Evolutionary conservation across 2,329 filamentous ascomycete genomes (phyloP).

Genomic region (Parascedosporium putredinis): DNA sequence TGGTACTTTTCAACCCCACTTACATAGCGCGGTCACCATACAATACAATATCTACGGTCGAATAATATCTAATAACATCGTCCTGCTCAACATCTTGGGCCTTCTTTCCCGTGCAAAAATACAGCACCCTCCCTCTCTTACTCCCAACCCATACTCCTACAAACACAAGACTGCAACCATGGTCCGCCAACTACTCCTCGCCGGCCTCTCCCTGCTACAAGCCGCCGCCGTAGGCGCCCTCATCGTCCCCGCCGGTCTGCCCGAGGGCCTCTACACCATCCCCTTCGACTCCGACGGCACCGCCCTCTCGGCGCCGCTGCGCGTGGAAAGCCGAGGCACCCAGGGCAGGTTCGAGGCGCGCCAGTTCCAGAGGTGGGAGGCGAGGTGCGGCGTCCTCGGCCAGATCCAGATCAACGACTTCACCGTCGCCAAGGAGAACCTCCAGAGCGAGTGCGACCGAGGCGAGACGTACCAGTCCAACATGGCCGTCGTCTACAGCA

Average conservation of each 20-base stretch:
- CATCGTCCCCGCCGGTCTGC: constrained; percentile 1
- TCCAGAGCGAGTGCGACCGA: constrained; percentile 10
- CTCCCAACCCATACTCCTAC: background rate
- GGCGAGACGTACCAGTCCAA: constrained; percentile 4
- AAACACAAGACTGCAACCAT: background rate
- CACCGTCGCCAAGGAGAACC: constrained; percentile 9
- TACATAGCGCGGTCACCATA: too few relatives aligned
- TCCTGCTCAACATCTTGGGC: too few relatives aligned
- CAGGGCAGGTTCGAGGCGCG: background rate
- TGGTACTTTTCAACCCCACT: too few relatives aligned
- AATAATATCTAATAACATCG: too few relatives aligned
- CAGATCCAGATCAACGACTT: constrained; percentile 11
- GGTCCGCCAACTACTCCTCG: background rate
- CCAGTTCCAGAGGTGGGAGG: constrained; percentile 1
- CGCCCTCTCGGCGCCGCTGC: background rate
- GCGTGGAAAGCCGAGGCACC: background rate
- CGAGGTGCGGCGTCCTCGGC: constrained; percentile 7
- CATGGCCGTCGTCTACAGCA: constrained; percentile 10
- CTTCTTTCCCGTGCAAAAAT: too few relatives aligned
- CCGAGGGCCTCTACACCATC: constrained; percentile 3
- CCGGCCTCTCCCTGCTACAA: background rate
- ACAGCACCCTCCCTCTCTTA: background rate
- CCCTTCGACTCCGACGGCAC: constrained; percentile 1
- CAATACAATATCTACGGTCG: too few relatives aligned
- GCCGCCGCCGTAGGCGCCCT: background rate